Conservation (phyloP, 1,139 yeast genomes). For the Sugiyamaella japonica region DNA sequence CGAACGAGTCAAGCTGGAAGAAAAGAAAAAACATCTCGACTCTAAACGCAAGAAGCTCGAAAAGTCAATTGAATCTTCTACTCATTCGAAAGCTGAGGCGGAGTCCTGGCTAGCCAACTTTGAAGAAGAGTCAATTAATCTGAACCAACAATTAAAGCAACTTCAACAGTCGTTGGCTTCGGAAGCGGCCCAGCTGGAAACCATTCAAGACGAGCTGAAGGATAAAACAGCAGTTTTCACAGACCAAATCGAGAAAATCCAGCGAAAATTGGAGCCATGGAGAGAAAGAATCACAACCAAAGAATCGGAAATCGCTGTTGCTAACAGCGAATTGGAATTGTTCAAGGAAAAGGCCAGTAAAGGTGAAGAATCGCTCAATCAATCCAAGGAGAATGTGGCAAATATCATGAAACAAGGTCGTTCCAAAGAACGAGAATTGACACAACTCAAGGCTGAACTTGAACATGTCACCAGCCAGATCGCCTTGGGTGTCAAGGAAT, state of each 20-base stretch:
- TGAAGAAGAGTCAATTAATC: conserved; percentile 44
- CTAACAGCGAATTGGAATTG: conserved; percentile 65
- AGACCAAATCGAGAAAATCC: conserved; percentile 60
- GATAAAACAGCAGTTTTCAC: conserved; percentile 71
- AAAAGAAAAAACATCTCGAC: conserved; percentile 62
- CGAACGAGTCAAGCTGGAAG: conserved; percentile 68
- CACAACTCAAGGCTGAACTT: conserved; percentile 47
- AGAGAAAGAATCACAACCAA: conserved; percentile 64
- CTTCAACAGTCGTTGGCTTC: conserved; percentile 49
- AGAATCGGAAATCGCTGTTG: conserved; percentile 63
- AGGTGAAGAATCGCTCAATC: conserved; percentile 49
- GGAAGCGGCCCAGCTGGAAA: conserved; percentile 60
- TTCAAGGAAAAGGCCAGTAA: conserved; percentile 51
- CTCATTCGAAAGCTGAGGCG: conserved; percentile 46
- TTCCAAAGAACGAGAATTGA: conserved; percentile 49
- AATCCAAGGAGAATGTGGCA: conserved; percentile 50
- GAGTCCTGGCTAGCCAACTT: conserved; percentile 50
- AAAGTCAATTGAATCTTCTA: conserved; percentile 47
- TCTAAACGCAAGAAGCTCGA: conserved; percentile 62
- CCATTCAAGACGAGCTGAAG: conserved; percentile 64
- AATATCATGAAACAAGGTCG: conserved; percentile 55
- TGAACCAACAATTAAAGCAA: conserved; percentile 44
- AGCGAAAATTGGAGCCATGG: conserved; percentile 81
- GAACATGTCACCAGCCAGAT: conserved; percentile 55
- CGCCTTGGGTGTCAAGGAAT: conserved; percentile 58